phyloP scores from a whole-genome alignment of 1,284 basidiomycete species.

The Boletus semigastroideus region DNA sequence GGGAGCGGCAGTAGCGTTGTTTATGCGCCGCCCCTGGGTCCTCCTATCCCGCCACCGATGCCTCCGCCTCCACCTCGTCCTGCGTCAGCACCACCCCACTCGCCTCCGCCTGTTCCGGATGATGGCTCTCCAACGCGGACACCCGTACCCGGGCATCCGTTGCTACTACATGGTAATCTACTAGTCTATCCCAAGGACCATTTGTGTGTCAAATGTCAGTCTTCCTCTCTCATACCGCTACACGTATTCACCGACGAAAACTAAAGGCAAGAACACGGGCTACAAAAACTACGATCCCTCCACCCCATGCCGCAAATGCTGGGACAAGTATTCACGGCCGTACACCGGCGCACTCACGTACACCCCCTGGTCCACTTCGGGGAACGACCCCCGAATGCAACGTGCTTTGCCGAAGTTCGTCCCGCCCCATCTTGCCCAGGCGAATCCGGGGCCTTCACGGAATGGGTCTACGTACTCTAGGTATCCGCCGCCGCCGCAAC shows the following conservation, averaged over 20 bases:
- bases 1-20: too few relatives aligned
- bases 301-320: slow-evolving; percentile 64
- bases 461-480: slow-evolving; percentile 28
- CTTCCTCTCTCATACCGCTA: not conserved
- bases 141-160: slow-evolving; percentile 63
- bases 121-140: slow-evolving; percentile 60
- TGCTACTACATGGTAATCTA: slow-evolving; percentile 56
- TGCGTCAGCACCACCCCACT: slow-evolving; percentile 20
- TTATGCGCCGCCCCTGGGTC: too few relatives aligned
- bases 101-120: slow-evolving; percentile 30
- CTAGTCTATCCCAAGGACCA: slow-evolving; percentile 67
- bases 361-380: slow-evolving; percentile 43
- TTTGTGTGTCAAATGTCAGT: slow-evolving; percentile 64
- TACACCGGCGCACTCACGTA: slow-evolving; percentile 61
- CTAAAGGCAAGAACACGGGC: slow-evolving; percentile 68
- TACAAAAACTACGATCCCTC: slow-evolving; percentile 67
- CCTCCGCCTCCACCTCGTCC: slow-evolving; percentile 2
- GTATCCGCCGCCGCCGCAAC: slow-evolving; percentile 5
- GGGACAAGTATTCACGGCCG: slow-evolving; percentile 60
- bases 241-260: slow-evolving; percentile 23
- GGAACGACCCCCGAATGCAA: slow-evolving; percentile 24
- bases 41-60: not conserved
- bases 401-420: slow-evolving; percentile 29
- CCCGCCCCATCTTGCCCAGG: slow-evolving; percentile 19
- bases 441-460: not conserved